Percentiles rank a stretch among this genome's conserved stretches.
phyloP scores from a whole-genome alignment of 2,329 filamentous ascomycete species.

The Clarireedia monteithiana region DNA sequence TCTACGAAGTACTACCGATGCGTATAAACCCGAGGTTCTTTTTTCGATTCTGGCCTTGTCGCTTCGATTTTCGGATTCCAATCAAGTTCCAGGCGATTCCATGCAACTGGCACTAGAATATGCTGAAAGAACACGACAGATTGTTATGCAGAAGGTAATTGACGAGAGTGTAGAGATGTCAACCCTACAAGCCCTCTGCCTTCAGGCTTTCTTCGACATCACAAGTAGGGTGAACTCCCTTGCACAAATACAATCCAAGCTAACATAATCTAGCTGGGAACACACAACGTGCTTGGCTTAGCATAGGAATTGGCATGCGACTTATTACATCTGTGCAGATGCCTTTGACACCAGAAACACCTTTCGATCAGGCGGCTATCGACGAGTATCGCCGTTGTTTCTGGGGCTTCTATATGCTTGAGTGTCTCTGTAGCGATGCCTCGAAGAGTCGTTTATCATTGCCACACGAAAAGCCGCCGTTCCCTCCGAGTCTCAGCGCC shows the following conservation, averaged over 20 bases:
- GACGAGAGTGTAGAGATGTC: neutral
- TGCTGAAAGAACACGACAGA: neutral
- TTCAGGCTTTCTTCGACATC: too few species aligned
- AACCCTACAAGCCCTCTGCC: too few species aligned
- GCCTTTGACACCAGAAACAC: neutral
- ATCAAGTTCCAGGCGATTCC: too few species aligned
- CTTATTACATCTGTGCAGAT: neutral
- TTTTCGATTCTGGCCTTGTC: too few species aligned
- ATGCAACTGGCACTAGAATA: neutral
- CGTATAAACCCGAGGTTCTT: too few species aligned
- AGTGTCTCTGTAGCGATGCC: neutral
- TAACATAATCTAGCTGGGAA: neutral
- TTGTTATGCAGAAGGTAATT: neutral
- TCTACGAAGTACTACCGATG: too few species aligned
- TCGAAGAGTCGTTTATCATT: neutral
- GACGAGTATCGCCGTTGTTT: neutral
- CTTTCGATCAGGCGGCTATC: neutral
- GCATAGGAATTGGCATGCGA: neutral
- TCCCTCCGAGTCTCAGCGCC: neutral
- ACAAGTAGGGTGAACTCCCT: too few species aligned
- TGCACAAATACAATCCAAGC: too few species aligned
- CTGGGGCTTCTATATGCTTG: neutral
- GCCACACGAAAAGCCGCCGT: neutral
- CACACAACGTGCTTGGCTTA: neutral
- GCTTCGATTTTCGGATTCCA: too few species aligned